A percentile compares a stretch with the other conserved stretches of the same genome.
Conservation (phyloP, 192 early-diverging fungal genomes). For the Gryganskiella cystojenkinii region DNA sequence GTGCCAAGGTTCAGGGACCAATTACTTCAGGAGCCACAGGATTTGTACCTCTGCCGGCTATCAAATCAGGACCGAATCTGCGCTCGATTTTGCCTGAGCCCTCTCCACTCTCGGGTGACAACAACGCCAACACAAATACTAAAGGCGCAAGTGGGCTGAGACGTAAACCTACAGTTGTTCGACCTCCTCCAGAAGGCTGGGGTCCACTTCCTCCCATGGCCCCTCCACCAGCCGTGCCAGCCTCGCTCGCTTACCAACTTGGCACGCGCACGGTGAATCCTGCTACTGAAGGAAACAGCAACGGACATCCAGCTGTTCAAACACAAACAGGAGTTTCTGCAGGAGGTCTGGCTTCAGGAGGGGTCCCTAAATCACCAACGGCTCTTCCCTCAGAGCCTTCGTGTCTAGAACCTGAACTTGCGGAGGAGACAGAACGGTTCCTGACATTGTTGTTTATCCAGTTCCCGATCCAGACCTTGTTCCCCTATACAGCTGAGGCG, state of each 20-base stretch:
- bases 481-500: conserved; percentile 24
- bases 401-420: conserved; percentile 51
- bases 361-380: conserved; percentile 36
- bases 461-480: conserved; percentile 48
- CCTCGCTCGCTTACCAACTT: conserved; percentile 43
- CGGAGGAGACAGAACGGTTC: conserved; percentile 49
- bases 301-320: conserved; percentile 3
- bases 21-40: conserved; percentile 16
- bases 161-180: conserved; percentile 45
- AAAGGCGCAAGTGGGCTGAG: conserved; percentile 12
- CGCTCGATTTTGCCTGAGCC: conserved; percentile 32
- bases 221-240: conserved; percentile 43
- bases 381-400: conserved; percentile 12
- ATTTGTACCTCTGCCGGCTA: conserved; percentile 41
- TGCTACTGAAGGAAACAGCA: not conserved
- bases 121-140: no score
- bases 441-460: conserved; percentile 48
- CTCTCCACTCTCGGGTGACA: conserved; percentile 37
- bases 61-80: conserved; percentile 49
- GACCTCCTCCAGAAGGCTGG: conserved; percentile 50
- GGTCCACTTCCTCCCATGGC: conserved; percentile 49
- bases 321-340: no score
- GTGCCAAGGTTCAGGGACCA: not conserved
- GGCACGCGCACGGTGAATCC: conserved; percentile 29
- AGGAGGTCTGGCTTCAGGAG: not conserved